Base-by-base conservation (phyloP, 805 yeast species). In the Candida sakaeoensis region DNA sequence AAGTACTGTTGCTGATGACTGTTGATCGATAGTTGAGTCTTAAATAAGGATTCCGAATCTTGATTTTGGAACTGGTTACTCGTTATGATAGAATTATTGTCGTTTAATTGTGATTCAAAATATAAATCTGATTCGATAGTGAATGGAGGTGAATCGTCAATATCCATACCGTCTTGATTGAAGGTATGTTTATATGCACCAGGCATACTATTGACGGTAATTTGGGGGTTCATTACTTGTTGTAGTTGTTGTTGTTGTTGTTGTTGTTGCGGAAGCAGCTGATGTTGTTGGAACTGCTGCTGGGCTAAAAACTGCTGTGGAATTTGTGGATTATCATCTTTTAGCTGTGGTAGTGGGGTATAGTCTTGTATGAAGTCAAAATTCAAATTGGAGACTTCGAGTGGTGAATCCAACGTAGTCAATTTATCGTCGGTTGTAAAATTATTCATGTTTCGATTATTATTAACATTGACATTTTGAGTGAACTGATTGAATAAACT, bases 101-200 rank as follows among this genome's bases (percentile, higher is more conserved):
- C 44, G 14, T 39, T 27, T 18, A 26, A 23, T 8, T 37, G 39
- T 8, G 52, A 47, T 35, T 57, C 63, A 38, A 50, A 52, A 37
- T 44, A 56, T 30, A 52, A 22, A 27, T 61, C 63, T 57, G 57
- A 61, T 22, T 58, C 68, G 12, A 65, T 52, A 6, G 68, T 57
- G 40, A 63, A 62, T 12, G 65, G 67, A 8, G 69, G 68, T 14
- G 59, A 52, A 33, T 60, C 65, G 38, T 65, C 71, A 12, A 65
- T 33, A 12, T 65, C 71, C 70, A 65, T 62, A 12, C 41, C 37
- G 36, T 57, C 58, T 22, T 43, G 38, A 9, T 9, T 33, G 33
- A 15, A 26, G 24, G 46, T 50, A 21, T 44, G 47, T 22, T 50
- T 49, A 39, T 59, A 57, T 4, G 57, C 64, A 6, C 63, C 66